phyloP scores from a whole-genome alignment of 2,329 filamentous ascomycete genomes.

The Sporothrix globosa region DNA sequence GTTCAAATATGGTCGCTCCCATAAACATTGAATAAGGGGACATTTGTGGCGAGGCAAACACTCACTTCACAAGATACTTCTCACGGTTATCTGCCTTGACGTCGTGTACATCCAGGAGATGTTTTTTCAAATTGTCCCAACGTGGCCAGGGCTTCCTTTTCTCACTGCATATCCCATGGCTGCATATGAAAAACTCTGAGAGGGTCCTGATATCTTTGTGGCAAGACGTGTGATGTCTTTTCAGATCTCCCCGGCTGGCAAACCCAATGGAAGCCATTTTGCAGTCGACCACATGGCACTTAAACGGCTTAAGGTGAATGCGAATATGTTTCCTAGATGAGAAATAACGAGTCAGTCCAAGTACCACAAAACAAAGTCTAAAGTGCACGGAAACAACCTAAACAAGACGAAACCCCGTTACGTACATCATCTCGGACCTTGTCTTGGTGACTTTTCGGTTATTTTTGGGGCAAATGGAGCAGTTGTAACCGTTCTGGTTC shows the following conservation, averaged over 20 bases:
- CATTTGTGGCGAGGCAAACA: neutral
- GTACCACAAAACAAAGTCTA: neutral
- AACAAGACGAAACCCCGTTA: neutral
- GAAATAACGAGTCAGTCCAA: neutral
- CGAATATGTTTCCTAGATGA: neutral
- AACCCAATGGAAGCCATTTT: neutral
- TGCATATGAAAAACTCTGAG: conserved; percentile 1
- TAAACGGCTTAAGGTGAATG: neutral
- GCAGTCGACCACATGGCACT: neutral
- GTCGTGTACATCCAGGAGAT: neutral
- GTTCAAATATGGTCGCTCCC: neutral
- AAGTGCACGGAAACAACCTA: too few species aligned
- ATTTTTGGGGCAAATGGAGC: neutral
- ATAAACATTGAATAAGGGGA: too few species aligned
- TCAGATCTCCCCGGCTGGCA: neutral
- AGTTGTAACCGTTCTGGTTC: neutral
- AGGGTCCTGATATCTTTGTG: conserved; percentile 16
- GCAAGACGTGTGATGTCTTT: conserved; percentile 12
- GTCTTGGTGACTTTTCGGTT: neutral
- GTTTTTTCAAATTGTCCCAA: conserved; percentile 17
- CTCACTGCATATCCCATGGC: neutral
- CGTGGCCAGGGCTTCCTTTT: conserved; percentile 6
- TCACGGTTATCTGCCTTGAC: neutral
- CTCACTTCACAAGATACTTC: conserved; percentile 8
- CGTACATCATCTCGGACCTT: conserved; percentile 14